Evolutionary conservation across 345 rosid genomes (phyloP), one percentile per base, ranked within the genome.

Genomic region (Bruguiera parviflora): DNA sequence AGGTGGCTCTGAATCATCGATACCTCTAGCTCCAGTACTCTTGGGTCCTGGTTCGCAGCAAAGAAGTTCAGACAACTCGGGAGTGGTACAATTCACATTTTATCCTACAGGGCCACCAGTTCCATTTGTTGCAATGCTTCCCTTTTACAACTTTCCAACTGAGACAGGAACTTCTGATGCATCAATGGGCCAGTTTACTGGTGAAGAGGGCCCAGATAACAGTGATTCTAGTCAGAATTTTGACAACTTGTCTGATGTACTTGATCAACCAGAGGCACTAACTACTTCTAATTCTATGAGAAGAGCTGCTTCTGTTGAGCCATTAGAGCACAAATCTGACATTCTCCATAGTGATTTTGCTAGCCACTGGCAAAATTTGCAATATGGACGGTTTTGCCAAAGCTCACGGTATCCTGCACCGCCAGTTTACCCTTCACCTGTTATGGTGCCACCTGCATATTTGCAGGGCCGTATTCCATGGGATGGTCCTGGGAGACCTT

Each of bases 291-390:
- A 22, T 22, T 65, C 75, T 39, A 39, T 24, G 35, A 71, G n/a
- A 24, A 46, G 25, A 31, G 22, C 49, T 3, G 53, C 71, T 66
- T 53, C 63, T 11, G 19, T 37, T 8, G 68, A 53, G 79, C 39
- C 32, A 9, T 61, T 59, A 62, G 13, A 53, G 24, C 35, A 27
- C 64, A 62, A 63, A 55, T 19, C 64, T 61, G 79, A 76, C 68
- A 71, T 71, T 56, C 68, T 76, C 21, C 66, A 61, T 22, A 31
- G 75, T 66, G 79, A 76, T 67, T 66, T 76, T 47, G 63, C 58
- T 19, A 76, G 72, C 68, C 79, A 76, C 39, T 61, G 71, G 71
- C 67, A 76, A 28, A 76, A 76, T 63, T 43, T 76, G 68, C 79
- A 76, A 22, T 66, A 65, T 53, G 79, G 79, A 25, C 43, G 75